These are phyloP conservation scores for Microstroma glucosiphilum DNA, from an alignment of 1,284 basidiomycete genomes.

Conservation along the genomic window DNA sequence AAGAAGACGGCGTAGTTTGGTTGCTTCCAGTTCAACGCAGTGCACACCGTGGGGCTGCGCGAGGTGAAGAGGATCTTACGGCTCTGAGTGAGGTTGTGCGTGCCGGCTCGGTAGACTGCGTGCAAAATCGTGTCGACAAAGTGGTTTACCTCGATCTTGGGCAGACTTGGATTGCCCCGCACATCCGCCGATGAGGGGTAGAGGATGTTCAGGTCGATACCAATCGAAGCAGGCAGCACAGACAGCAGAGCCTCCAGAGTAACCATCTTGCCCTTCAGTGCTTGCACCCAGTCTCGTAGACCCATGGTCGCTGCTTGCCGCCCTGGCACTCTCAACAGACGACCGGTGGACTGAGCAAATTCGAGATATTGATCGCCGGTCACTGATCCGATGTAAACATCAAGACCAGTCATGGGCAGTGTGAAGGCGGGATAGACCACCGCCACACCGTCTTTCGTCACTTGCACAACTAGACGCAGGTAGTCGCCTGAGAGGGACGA, in stretches of 20 bases:
- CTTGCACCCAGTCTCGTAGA: slow-evolving; percentile 34
- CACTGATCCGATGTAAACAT: slow-evolving; percentile 75
- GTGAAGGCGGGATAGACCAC: slow-evolving; percentile 69
- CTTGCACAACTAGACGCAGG: slow-evolving; percentile 77
- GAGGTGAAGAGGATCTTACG: slow-evolving; percentile 46
- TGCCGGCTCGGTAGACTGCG: slow-evolving; percentile 44
- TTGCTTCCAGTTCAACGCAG: slow-evolving; percentile 96
- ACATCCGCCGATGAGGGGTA: slow-evolving; percentile 42
- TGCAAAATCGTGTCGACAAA: slow-evolving; percentile 49
- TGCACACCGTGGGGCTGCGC: slow-evolving; percentile 50
- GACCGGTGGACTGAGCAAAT: slow-evolving; percentile 56
- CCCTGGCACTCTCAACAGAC: slow-evolving; percentile 18
- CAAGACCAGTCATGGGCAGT: slow-evolving; percentile 66
- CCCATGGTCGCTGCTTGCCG: slow-evolving; percentile 18
- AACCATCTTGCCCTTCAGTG: slow-evolving; percentile 24
- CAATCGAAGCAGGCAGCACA: slow-evolving; percentile 33
- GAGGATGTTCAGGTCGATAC: slow-evolving; percentile 45
- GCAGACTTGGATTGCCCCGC: slow-evolving; percentile 30
- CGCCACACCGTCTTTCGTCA: slow-evolving; percentile 81
- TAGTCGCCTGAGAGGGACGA: slow-evolving; percentile 84
- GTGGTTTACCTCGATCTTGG: slow-evolving; percentile 42
- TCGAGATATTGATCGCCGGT: slow-evolving; percentile 70
- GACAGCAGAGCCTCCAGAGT: slow-evolving; percentile 37
- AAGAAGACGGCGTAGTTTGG: slow-evolving; percentile 97
- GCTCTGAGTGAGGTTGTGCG: slow-evolving; percentile 27